phyloP scores from a whole-genome alignment of 306 rosid genomes.

The Sicyos edulis region DNA sequence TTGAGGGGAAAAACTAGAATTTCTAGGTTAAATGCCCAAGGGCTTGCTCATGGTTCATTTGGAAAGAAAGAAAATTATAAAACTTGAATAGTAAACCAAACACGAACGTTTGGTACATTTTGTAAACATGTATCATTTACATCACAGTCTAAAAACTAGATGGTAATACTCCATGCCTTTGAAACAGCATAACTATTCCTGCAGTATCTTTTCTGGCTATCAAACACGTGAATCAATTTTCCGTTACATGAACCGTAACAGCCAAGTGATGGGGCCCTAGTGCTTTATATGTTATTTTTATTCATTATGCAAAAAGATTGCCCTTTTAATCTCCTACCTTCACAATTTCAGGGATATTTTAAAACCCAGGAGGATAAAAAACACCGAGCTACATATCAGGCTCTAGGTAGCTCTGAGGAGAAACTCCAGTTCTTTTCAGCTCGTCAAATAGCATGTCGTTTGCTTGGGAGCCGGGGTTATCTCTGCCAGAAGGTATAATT shows the following conservation, averaged over 20 bases:
- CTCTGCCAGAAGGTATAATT: conserved; percentile 81
- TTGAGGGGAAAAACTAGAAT: background rate
- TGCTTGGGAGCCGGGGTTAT: conserved; percentile 86
- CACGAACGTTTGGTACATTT: background rate
- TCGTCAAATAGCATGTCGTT: conserved; percentile 88
- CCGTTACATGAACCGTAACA: background rate
- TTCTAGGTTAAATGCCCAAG: background rate
- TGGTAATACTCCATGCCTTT: background rate
- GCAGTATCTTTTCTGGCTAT: background rate
- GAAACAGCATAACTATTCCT: background rate
- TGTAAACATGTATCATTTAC: background rate
- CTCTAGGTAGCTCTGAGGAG: conserved; percentile 63
- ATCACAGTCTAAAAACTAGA: background rate
- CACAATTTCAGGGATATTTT: conserved; percentile 48
- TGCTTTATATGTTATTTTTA: background rate
- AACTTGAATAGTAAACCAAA: background rate
- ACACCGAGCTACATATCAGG: conserved; percentile 72
- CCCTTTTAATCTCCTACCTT: background rate
- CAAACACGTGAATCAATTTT: background rate
- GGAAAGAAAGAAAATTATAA: background rate
- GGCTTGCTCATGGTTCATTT: background rate
- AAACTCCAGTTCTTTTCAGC: conserved; percentile 79
- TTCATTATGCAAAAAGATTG: background rate
- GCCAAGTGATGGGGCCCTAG: background rate
- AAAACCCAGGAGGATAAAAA: conserved; percentile 65